A percentile compares a stretch with the other conserved stretches of the same genome.
phyloP scores from a whole-genome alignment of 371 early-diverging fungal species.

The Mucor sp. region DNA sequence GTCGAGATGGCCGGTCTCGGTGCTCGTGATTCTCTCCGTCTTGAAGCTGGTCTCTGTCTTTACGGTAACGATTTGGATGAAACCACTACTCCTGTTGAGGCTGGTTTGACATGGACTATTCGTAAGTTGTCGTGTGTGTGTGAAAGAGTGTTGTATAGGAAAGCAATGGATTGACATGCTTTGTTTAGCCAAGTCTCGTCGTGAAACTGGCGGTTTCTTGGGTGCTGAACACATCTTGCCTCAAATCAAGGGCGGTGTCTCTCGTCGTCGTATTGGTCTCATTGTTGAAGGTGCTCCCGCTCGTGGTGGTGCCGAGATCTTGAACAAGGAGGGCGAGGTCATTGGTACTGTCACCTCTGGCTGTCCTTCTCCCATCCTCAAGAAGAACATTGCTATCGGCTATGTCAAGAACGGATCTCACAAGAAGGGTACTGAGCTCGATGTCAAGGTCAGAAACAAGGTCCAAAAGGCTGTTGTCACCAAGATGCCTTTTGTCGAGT shows the following conservation, averaged over 20 bases:
- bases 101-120: slow-evolving; percentile 94
- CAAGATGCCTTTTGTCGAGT: slow-evolving; percentile 96
- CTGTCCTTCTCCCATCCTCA: slow-evolving; percentile 89
- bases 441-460: slow-evolving; percentile 88
- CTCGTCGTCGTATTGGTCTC: slow-evolving; percentile 87
- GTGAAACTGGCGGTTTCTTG: slow-evolving; percentile 91
- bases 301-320: slow-evolving; percentile 80
- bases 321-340: slow-evolving; percentile 61
- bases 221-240: slow-evolving; percentile 87
- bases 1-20: slow-evolving; percentile 96
- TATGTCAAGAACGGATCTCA: slow-evolving; percentile 87
- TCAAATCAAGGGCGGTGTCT: slow-evolving; percentile 84
- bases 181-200: slow-evolving; percentile 79
- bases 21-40: slow-evolving; percentile 91
- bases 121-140: slow-evolving; percentile 45
- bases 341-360: slow-evolving; percentile 91
- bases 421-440: slow-evolving; percentile 86
- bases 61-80: slow-evolving; percentile 97
- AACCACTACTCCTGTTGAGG: slow-evolving; percentile 91
- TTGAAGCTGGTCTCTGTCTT: slow-evolving; percentile 97
- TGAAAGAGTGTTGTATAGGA: background rate
- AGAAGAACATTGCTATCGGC: slow-evolving; percentile 98
- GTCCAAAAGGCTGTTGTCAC: slow-evolving; percentile 80
- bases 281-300: slow-evolving; percentile 96
- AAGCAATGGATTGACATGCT: background rate